Evolutionary conservation across 2,329 filamentous ascomycete genomes (phyloP), one percentile per base, ranked within the genome.

Genomic region (Diaporthe longicolla): DNA sequence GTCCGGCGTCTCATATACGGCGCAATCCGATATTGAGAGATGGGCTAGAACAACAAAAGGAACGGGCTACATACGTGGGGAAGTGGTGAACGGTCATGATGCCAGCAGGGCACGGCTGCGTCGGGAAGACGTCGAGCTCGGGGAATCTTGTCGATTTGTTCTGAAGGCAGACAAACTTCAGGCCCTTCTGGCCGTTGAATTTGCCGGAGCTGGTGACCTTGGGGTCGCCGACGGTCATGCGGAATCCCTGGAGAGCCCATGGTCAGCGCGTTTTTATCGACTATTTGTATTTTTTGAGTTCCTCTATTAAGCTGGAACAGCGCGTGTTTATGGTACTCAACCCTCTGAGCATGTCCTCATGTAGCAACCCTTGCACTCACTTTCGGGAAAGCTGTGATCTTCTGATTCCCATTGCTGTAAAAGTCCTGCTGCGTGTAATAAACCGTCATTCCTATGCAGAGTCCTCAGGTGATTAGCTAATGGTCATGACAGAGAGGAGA

Each of bases 41-140:
- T 8, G 6, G 21, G 1, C 4, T 26, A 8, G 26, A 13, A 10
- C 21, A 7, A 32, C 1, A 15, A 32, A 63, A 32, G 19, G 4
- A 40, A 21, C 5, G 50, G 50, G 3, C 11, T n/a, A 63, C 71
- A 43, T 17, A 73, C 61, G 71, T 24, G 81, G 70, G 83, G 77
- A 87, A 86, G 71, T 85, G 83, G 74, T 86, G 81, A 40, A 84
- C 83, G 1, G 83, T 83, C 83, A 86, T 86, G 75, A 86, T 86
- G 26, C 85, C 85, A 7, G 81, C 83, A 2, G 77, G 77, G 74
- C 85, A 87, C 0, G 80, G 81, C 70, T 79, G 77, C 0, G 79
- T 80, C 3, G 84, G 84, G 78, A 86, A 84, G 61, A 82, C 80
- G 32, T 82, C 78, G 3, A 83, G 80, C 78, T 86, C 85, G 69